Evolutionary conservation across 805 yeast species (phyloP).

Genomic region (Pichia nakasei): DNA sequence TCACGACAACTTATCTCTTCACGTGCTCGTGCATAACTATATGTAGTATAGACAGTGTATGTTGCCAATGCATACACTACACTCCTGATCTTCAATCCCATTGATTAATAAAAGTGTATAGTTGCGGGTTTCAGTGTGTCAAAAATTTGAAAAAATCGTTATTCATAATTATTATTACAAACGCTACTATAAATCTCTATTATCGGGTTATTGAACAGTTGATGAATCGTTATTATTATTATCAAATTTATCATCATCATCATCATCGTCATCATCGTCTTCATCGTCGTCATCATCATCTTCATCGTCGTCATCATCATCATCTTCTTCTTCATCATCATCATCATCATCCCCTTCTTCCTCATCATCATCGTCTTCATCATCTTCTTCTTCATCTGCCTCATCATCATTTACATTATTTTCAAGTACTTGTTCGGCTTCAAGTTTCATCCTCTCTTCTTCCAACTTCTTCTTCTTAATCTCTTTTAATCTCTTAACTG

Average conservation of each 20-base stretch:
- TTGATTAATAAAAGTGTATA: not conserved
- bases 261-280: conserved; percentile 3
- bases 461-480: conserved; percentile 41
- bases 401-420: not conserved
- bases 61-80: conserved; percentile 34
- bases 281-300: conserved; percentile 3
- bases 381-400: not conserved
- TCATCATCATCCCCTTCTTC: conserved; percentile 5
- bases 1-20: conserved; percentile 42
- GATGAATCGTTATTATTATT: not conserved
- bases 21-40: conserved; percentile 47
- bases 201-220: too few relatives aligned
- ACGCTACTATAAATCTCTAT: not conserved
- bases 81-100: conserved; percentile 17
- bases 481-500: conserved; percentile 63
- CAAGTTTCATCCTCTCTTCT: conserved; percentile 10
- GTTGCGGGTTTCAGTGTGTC: too few relatives aligned
- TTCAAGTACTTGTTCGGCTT: conserved; percentile 3
- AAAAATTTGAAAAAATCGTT: too few relatives aligned
- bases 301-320: conserved; percentile 3
- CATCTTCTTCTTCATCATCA: conserved; percentile 3
- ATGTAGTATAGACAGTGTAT: conserved; percentile 60
- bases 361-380: conserved; percentile 2
- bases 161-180: not conserved
- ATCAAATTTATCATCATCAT: conserved; percentile 1